Percentiles rank a stretch among this genome's conserved stretches.
Conservation (phyloP, 306 rosid species). For the Pyrus communis region DNA sequence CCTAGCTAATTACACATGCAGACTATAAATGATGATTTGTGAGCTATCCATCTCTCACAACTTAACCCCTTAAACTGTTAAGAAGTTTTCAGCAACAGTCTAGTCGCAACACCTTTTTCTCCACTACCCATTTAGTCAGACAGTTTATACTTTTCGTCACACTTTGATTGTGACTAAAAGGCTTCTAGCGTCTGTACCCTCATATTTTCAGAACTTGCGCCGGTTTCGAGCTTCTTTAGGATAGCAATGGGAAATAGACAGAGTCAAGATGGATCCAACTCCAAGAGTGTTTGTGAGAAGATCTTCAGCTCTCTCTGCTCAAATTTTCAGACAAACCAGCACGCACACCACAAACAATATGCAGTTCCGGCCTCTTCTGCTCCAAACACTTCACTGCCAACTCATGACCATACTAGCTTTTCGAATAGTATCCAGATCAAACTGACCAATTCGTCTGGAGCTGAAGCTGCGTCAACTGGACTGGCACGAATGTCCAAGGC, state of each 20-base stretch:
- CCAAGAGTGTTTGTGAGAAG: too few relatives aligned
- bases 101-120: too few relatives aligned
- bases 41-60: not conserved
- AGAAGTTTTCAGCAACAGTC: too few relatives aligned
- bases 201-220: not conserved
- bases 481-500: not conserved
- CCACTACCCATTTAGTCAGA: not conserved
- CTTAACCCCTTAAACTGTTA: not conserved
- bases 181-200: not conserved
- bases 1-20: not conserved
- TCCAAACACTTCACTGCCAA: not conserved
- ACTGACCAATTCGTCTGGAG: not conserved
- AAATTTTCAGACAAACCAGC: not conserved
- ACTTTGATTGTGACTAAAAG: too few relatives aligned
- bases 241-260: slow-evolving; percentile 3
- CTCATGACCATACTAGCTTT: not conserved
- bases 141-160: too few relatives aligned
- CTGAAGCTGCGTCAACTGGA: not conserved
- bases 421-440: not conserved
- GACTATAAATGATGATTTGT: not conserved
- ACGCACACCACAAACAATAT: not conserved
- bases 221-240: not conserved
- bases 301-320: too few relatives aligned
- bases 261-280: too few relatives aligned
- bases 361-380: not conserved